A percentile compares a stretch with the other conserved stretches of the same genome.
Evolutionary conservation across 257 asterid genomes (phyloP).

Genomic region (Thymus mandschuricus): DNA sequence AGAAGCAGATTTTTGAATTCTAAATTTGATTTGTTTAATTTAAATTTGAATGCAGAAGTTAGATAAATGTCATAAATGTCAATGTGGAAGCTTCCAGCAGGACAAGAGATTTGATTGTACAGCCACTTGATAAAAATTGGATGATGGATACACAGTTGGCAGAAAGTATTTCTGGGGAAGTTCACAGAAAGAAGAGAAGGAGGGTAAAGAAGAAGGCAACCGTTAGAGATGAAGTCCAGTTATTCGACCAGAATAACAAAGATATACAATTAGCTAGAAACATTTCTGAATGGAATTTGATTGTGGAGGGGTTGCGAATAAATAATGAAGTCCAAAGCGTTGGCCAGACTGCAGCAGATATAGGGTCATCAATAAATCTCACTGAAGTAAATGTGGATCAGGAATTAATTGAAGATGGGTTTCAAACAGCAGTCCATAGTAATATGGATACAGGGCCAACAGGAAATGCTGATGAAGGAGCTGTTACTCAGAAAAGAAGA

Average conservation of each 20-base stretch:
- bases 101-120: slow-evolving; percentile 6
- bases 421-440: no score
- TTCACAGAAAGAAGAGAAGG: slow-evolving; percentile 27
- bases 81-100: no score
- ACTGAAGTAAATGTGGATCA: slow-evolving; percentile 14
- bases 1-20: no score
- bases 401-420: no score
- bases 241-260: neutral
- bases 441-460: neutral
- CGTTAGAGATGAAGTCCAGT: slow-evolving; percentile 21
- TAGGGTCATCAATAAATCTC: slow-evolving; percentile 11
- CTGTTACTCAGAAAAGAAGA: slow-evolving; percentile 20
- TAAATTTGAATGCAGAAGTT: no score
- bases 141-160: slow-evolving; percentile 25
- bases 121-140: slow-evolving; percentile 34
- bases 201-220: slow-evolving; percentile 23
- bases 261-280: neutral
- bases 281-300: slow-evolving; percentile 23
- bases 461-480: slow-evolving; percentile 29
- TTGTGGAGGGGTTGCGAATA: neutral
- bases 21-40: no score
- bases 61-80: no score
- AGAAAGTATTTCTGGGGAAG: slow-evolving; percentile 23
- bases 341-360: slow-evolving; percentile 14
- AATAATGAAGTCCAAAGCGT: slow-evolving; percentile 9